phyloP scores from a whole-genome alignment of 257 asterid species.

The Buddleja alternifolia region DNA sequence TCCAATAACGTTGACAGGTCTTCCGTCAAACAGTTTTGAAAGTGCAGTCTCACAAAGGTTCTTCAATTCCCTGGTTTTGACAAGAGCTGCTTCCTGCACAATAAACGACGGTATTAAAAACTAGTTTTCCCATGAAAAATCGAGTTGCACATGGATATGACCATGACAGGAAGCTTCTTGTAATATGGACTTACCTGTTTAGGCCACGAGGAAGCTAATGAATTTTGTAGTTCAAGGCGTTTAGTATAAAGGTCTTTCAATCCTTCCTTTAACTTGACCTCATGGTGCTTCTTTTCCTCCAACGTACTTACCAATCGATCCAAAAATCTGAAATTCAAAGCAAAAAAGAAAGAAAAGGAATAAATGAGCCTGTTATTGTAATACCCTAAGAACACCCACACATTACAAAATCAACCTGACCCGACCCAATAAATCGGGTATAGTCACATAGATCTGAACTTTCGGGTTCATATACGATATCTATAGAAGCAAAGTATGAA shows the following conservation, averaged over 20 bases:
- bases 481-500: not conserved
- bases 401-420: too few species aligned
- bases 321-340: conserved; percentile 68
- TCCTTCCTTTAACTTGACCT: conserved; percentile 79
- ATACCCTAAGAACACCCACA: too few species aligned
- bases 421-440: too few species aligned
- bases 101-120: not conserved
- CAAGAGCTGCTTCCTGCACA: conserved; percentile 77
- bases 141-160: not conserved
- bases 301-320: conserved; percentile 81
- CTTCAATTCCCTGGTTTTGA: conserved; percentile 77
- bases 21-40: conserved; percentile 76
- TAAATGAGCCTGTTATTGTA: too few species aligned
- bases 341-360: too few species aligned
- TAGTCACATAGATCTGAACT: too few species aligned
- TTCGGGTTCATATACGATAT: not conserved
- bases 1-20: conserved; percentile 87
- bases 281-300: conserved; percentile 95
- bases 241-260: conserved; percentile 71
- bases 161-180: not conserved
- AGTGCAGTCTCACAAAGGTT: conserved; percentile 74
- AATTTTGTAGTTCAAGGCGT: conserved; percentile 93
- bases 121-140: not conserved
- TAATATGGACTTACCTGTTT: conserved; percentile 73
- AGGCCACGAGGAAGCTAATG: conserved; percentile 93